Conservation (phyloP, 2,329 filamentous ascomycete genomes). For the Alternaria hordeiaustralica region DNA sequence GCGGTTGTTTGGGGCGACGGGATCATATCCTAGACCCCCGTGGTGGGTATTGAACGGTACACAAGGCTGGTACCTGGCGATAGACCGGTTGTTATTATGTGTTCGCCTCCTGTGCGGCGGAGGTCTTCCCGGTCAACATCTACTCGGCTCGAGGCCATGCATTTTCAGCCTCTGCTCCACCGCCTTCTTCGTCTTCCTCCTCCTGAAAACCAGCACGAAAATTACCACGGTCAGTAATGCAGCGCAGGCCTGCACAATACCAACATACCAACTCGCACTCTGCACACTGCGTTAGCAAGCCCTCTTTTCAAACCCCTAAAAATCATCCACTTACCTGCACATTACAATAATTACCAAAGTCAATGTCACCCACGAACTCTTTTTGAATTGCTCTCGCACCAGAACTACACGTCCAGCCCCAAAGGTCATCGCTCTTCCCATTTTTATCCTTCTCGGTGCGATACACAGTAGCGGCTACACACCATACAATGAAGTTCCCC, state of each 20-base stretch:
- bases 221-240: slow-evolving; percentile 40
- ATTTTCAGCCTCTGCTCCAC: background rate
- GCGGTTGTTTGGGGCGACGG: background rate
- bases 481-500: slow-evolving; percentile 48
- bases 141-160: background rate
- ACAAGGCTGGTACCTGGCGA: background rate
- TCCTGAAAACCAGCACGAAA: slow-evolving; percentile 36
- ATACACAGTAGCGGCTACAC: slow-evolving; percentile 44
- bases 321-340: slow-evolving; percentile 38
- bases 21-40: background rate
- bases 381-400: slow-evolving; percentile 46
- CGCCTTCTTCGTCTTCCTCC: slow-evolving; percentile 41
- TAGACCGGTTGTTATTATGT: background rate
- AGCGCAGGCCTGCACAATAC: slow-evolving; percentile 42
- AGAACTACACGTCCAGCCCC: slow-evolving; percentile 51
- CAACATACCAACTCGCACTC: slow-evolving; percentile 45
- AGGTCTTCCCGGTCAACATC: background rate
- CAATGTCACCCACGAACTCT: slow-evolving; percentile 44
- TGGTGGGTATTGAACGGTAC: background rate
- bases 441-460: slow-evolving; percentile 44
- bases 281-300: slow-evolving; percentile 18
- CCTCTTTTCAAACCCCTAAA: background rate
- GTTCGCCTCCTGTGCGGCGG: background rate
- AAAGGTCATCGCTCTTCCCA: slow-evolving; percentile 49
- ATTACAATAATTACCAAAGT: slow-evolving; percentile 47